Evolutionary conservation across 2,329 filamentous ascomycete genomes (phyloP), one percentile per base, ranked within the genome.

Genomic region (Amylocarpus encephaloides): DNA sequence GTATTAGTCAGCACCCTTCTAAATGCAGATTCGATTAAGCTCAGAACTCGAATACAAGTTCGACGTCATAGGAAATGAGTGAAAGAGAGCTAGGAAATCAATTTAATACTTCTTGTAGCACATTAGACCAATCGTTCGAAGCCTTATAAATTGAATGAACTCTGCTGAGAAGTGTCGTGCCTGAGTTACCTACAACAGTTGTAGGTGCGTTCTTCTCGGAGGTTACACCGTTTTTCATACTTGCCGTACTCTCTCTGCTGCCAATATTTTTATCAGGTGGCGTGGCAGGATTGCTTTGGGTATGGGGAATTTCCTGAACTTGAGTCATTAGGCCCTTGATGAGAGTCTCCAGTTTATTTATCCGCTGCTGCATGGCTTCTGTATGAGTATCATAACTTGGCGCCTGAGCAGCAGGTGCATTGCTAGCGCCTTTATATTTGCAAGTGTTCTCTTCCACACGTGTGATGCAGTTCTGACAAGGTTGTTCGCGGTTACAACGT

Each of bases 391-490:
- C 16, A 15, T 45, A 30, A 19, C 16, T 38, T 19, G 52, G 11
- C n/a, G 13, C 22, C 13, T 15, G 36, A 29, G 38, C 18, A 19
- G 43, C 6, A 19, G 43, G 16, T 16, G 39, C 43, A 29, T 48
- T 51, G 22, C 54, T 55, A 15, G 52, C 51, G 33, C 59, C 58
- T 39, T 53, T 61, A 48, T 59, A 64, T 29, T 55, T 54, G 54
- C 62, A 64, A 5, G 43, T 41, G 2, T 52, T 44, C 9, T 56
- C 50, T 34, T 61, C 55, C 19, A 50, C 34, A 6, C 62, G 61
- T 16, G 59, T 54, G 15, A 26, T 48, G 45, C 62, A 64, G 49
- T 64, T 64, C 43, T 64, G 62, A 46, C 62, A 64, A 10, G 62
- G 62, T 29, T 51, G 52, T 51, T 62, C 59, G n/a, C 62, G 57